phyloP scores from a whole-genome alignment of 2,329 filamentous ascomycete species.

The Penicillium occitanis region DNA sequence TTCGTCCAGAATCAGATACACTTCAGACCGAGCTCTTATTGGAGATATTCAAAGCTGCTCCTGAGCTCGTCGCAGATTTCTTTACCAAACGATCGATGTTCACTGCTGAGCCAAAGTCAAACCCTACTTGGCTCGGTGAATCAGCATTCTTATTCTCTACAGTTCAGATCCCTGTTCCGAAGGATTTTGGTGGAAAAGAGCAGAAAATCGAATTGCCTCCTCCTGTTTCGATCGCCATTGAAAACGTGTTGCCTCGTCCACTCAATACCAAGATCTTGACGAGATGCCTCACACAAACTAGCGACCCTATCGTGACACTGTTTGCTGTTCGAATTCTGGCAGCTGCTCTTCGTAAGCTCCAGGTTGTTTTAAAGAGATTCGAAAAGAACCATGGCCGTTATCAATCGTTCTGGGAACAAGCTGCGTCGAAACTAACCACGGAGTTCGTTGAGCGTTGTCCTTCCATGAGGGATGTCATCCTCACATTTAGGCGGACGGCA shows the following conservation, averaged over 20 bases:
- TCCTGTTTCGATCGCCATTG: slow-evolving; percentile 73
- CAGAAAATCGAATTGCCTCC: slow-evolving; percentile 69
- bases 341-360: slow-evolving; percentile 75
- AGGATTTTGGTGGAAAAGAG: slow-evolving; percentile 66
- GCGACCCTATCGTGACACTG: slow-evolving; percentile 71
- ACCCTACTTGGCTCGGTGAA: slow-evolving; percentile 92
- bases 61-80: slow-evolving; percentile 85
- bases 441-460: slow-evolving; percentile 79
- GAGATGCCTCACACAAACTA: slow-evolving; percentile 74
- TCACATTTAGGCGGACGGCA: slow-evolving; percentile 67
- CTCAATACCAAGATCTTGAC: slow-evolving; percentile 76
- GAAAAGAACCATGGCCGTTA: slow-evolving; percentile 47
- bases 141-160: slow-evolving; percentile 83
- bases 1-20: slow-evolving; percentile 79
- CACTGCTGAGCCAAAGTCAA: slow-evolving; percentile 85
- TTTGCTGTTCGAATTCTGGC: slow-evolving; percentile 80
- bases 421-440: slow-evolving; percentile 64
- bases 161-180: slow-evolving; percentile 71
- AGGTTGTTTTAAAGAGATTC: slow-evolving; percentile 62
- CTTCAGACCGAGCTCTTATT: slow-evolving; percentile 80
- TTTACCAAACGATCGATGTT: slow-evolving; percentile 79
- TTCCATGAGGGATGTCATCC: slow-evolving; percentile 75
- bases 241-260: slow-evolving; percentile 81
- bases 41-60: slow-evolving; percentile 74
- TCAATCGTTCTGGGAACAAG: slow-evolving; percentile 66